A percentile compares a stretch with the other conserved stretches of the same genome.
These are phyloP conservation scores for Sarocladium brachiariae DNA, from an alignment of 2,329 filamentous ascomycete genomes.

Conservation along the genomic window DNA sequence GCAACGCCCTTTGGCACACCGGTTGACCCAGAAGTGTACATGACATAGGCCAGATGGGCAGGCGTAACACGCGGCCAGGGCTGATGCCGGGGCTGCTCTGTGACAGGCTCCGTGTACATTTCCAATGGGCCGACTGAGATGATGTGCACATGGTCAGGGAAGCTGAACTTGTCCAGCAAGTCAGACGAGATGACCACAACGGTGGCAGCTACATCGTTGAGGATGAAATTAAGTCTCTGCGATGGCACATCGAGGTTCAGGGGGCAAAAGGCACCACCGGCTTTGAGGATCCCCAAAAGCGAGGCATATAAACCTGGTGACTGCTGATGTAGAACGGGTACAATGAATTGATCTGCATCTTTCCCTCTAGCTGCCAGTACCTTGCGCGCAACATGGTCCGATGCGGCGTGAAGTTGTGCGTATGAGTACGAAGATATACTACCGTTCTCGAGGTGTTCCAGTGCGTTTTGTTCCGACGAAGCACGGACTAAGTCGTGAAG, in stretches of 20 bases:
- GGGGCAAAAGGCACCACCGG: slow-evolving; percentile 80
- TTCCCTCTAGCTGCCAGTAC: slow-evolving; percentile 24
- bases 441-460: slow-evolving; percentile 25
- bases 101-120: slow-evolving; percentile 4
- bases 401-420: slow-evolving; percentile 49
- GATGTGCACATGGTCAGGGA: slow-evolving; percentile 13
- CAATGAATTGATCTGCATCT: slow-evolving; percentile 29
- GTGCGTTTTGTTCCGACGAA: slow-evolving; percentile 19
- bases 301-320: slow-evolving; percentile 71
- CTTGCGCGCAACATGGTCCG: slow-evolving; percentile 47
- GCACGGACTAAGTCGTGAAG: slow-evolving; percentile 54
- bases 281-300: slow-evolving; percentile 70
- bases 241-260: slow-evolving; percentile 69
- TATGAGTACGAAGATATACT: slow-evolving; percentile 48
- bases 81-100: not conserved
- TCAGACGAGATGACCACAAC: slow-evolving; percentile 58
- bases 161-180: slow-evolving; percentile 33
- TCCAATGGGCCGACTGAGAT: slow-evolving; percentile 5
- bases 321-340: slow-evolving; percentile 75
- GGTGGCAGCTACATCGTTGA: slow-evolving; percentile 65
- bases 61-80: slow-evolving; percentile 11
- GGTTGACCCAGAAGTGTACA: slow-evolving; percentile 90
- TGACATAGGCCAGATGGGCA: slow-evolving; percentile 68
- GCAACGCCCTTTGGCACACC: slow-evolving; percentile 83
- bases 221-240: slow-evolving; percentile 73